These are phyloP conservation scores for Malassezia psittaci DNA, from an alignment of 1,284 basidiomycete genomes.

Conservation along the genomic window DNA sequence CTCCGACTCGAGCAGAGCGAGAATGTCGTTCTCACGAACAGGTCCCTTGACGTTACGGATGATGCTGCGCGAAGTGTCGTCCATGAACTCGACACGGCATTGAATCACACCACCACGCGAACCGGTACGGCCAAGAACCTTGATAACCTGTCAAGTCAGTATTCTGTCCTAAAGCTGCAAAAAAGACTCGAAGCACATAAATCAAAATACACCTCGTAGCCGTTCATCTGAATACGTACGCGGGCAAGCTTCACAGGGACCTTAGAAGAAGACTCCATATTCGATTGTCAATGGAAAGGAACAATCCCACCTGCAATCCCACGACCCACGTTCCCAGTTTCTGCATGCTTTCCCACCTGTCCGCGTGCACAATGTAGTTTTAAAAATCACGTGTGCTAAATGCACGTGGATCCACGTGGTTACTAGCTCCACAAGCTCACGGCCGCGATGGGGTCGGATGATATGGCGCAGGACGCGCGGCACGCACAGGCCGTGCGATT, in stretches of 20 bases:
- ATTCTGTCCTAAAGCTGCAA: neutral
- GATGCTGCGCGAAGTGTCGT: constrained; percentile 87
- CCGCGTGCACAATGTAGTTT: constrained; percentile 14
- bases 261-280: constrained; percentile 17
- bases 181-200: no score
- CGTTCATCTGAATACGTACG: constrained; percentile 9
- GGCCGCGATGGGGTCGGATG: constrained; percentile 4
- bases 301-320: neutral
- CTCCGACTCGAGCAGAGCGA: constrained; percentile 94
- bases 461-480: constrained; percentile 3
- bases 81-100: constrained; percentile 99
- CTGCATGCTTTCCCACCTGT: neutral
- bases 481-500: constrained; percentile 44
- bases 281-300: constrained; percentile 5
- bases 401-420: neutral
- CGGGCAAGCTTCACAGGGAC: constrained; percentile 20
- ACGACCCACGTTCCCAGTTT: neutral
- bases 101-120: constrained; percentile 99
- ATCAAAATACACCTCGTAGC: neutral
- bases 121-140: constrained; percentile 97
- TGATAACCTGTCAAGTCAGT: constrained; percentile 32
- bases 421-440: neutral
- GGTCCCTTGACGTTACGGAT: constrained; percentile 99
- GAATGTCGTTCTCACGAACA: constrained; percentile 89
- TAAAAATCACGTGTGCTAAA: constrained; percentile 11